Evolutionary conservation across 2,329 filamentous ascomycete species (phyloP).

Genomic region (Aspergillus uvarum): DNA sequence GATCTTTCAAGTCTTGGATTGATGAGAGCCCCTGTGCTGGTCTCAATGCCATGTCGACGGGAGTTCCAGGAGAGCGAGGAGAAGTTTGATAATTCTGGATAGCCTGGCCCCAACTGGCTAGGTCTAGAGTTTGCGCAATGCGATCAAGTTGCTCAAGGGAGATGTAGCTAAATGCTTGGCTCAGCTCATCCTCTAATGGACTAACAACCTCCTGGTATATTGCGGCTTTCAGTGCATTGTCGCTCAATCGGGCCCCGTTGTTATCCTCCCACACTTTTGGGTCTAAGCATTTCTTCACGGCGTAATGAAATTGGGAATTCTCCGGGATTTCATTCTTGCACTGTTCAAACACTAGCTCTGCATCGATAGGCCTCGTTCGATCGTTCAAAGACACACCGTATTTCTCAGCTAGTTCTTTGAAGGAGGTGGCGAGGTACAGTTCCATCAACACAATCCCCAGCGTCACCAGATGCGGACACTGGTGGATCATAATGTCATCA

Average conservation of each 20-base stretch:
- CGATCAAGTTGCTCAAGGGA: constrained; percentile 7
- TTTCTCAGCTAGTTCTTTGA: neutral
- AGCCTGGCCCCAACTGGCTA: constrained; percentile 6
- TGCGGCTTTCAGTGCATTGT: neutral
- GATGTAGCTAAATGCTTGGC: constrained; percentile 7
- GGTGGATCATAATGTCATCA: constrained; percentile 10
- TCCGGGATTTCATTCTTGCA: constrained; percentile 10
- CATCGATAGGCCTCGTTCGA: constrained; percentile 3
- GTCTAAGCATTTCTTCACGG: constrained; percentile 10
- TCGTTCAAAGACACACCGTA: neutral
- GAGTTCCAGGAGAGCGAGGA: too few relatives aligned
- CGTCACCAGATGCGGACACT: constrained; percentile 9
- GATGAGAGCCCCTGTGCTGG: too few relatives aligned
- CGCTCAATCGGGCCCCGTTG: neutral
- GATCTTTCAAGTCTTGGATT: too few relatives aligned
- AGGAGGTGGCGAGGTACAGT: constrained; percentile 7
- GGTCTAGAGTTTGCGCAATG: constrained; percentile 8
- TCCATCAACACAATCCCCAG: constrained; percentile 11
- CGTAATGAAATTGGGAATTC: constrained; percentile 3
- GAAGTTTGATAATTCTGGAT: too few relatives aligned
- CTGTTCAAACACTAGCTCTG: constrained; percentile 1
- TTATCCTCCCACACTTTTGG: constrained; percentile 5
- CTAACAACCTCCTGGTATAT: constrained; percentile 11
- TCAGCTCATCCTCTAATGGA: constrained; percentile 10
- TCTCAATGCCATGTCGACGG: too few relatives aligned